Evolutionary conservation across 768 basidiomycete genomes (phyloP).

Genomic region (Daedaleopsis nitida): DNA sequence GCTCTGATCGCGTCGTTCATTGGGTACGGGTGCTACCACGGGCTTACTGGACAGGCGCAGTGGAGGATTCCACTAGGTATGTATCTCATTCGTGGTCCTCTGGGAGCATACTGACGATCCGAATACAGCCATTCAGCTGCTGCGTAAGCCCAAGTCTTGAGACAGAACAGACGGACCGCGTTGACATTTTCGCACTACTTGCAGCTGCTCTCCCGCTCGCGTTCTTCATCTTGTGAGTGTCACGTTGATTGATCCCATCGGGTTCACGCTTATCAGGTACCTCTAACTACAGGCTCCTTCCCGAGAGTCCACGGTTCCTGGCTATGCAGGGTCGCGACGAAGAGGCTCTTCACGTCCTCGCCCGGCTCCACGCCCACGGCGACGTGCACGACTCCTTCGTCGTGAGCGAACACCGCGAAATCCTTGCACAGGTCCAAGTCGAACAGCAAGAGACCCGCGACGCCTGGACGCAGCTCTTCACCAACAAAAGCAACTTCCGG

Average conservation of each 20-base stretch:
- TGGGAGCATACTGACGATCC: neutral
- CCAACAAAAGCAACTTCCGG: conserved; percentile 46
- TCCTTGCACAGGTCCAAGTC: conserved; percentile 22
- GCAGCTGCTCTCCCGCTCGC: conserved; percentile 26
- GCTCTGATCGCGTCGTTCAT: conserved; percentile 51
- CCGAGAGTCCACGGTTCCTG: conserved; percentile 50
- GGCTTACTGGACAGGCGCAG: conserved; percentile 35
- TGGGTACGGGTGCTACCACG: conserved; percentile 27
- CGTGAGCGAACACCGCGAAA: conserved; percentile 29
- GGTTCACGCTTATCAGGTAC: conserved; percentile 11
- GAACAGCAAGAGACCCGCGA: conserved; percentile 23
- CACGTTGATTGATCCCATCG: neutral
- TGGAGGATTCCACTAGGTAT: conserved; percentile 55
- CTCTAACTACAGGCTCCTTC: conserved; percentile 17
- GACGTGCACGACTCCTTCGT: conserved; percentile 51
- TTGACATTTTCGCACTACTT: too few species aligned
- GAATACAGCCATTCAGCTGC: conserved; percentile 19
- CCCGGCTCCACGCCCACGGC: conserved; percentile 54
- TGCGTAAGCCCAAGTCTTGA: conserved; percentile 14
- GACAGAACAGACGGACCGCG: too few species aligned
- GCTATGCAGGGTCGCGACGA: conserved; percentile 52
- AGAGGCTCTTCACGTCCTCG: conserved; percentile 45
- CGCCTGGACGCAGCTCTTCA: conserved; percentile 43
- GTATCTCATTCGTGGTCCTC: neutral
- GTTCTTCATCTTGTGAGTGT: conserved; percentile 47